Evolutionary conservation across 1,284 basidiomycete species (phyloP), one percentile per base, ranked within the genome.

Genomic region (Melanopsichium pennsylvanicum): DNA sequence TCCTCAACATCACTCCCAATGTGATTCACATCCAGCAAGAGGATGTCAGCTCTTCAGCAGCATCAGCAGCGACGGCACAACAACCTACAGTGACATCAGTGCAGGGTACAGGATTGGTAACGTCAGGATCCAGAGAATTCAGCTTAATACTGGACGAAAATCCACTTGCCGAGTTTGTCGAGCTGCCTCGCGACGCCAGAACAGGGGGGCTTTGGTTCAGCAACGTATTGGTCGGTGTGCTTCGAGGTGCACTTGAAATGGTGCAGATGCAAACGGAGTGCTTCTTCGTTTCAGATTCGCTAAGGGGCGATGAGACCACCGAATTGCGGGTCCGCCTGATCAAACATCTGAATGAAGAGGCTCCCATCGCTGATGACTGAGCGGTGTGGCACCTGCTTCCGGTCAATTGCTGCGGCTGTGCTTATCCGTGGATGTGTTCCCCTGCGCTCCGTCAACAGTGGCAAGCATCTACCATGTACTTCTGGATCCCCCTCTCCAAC

Each of bases 261-360:
- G 96, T 96, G 74, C 95, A 98, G 82, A 91, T 97, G 87, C 94
- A 97, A 82, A 93, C 96, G 11, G 90, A 93, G 68, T 89, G 88
- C 16, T 87, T 88, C 46, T 98, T 98, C 82, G 81, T 96, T 15
- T 92, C 92, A 3, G 96, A 99, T 75, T 87, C 89, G 12, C 84
- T 98, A 60, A 85, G 92, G 57, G 96, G 96, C 1, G 95, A 97
- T 79, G 95, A 97, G 74, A 88, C 85, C 59, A 98, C 96, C 10
- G 94, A 97, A 82, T 89, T 99, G 68, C 87, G 90, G 47, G 94
- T 99, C 48, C 89, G 88, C 61, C 84, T 99, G 63, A 83, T 96
- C 57, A 91, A 93, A 80, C 90, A 95, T 79, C 83, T 98, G 66
- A 95, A 99, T 79, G 96, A 99, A 82, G 94, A 98, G 47, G 82